These are phyloP conservation scores for Dysphania ambrosioides DNA, from an alignment of 148 eudicot species.

Conservation along the genomic window DNA sequence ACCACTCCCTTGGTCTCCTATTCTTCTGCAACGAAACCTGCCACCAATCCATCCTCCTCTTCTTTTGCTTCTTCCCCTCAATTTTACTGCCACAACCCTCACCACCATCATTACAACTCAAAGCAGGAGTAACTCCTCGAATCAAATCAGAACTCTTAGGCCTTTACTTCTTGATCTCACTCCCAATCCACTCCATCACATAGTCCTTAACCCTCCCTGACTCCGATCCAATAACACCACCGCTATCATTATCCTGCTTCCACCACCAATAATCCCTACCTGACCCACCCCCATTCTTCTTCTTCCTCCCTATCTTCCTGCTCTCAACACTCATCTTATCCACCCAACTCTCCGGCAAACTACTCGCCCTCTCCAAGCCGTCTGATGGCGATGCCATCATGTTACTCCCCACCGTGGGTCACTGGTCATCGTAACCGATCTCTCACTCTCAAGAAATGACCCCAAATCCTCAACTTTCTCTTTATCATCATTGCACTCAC, in stretches of 20 bases:
- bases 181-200: constrained; percentile 98
- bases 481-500: constrained; percentile 19
- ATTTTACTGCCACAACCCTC: constrained; percentile 15
- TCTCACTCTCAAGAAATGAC: constrained; percentile 63
- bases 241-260: constrained; percentile 68
- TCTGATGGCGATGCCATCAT: constrained; percentile 41
- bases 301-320: constrained; percentile 47
- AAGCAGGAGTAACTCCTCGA: constrained; percentile 15
- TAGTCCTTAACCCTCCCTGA: constrained; percentile 81
- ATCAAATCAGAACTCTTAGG: constrained; percentile 50
- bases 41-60: constrained; percentile 80
- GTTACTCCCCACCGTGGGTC: constrained; percentile 33
- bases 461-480: constrained; percentile 60
- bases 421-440: constrained; percentile 51
- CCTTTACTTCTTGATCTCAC: constrained; percentile 88
- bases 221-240: constrained; percentile 40
- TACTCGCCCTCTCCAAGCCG: constrained; percentile 56
- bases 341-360: constrained; percentile 56
- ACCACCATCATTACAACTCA: constrained; percentile 6
- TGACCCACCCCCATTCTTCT: constrained; percentile 49
- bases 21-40: constrained; percentile 58
- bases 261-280: constrained; percentile 92
- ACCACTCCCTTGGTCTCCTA: constrained; percentile 95
- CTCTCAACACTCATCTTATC: constrained; percentile 72
- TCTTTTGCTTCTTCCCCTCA: constrained; percentile 51